Evolutionary conservation across 768 basidiomycete species (phyloP).

Genomic region (Mycena belliarum): DNA sequence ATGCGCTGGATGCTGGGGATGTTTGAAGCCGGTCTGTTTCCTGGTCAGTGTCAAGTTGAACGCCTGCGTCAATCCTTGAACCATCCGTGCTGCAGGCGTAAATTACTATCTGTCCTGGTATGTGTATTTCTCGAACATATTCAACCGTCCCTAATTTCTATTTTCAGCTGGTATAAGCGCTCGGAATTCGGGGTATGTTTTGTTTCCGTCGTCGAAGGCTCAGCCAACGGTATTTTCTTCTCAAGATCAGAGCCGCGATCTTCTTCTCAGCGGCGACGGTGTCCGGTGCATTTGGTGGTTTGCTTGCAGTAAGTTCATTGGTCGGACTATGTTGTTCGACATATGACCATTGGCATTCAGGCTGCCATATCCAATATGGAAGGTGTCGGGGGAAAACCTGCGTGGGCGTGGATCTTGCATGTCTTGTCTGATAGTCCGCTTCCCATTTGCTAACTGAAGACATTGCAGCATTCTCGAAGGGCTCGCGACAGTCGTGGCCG

Average conservation of each 20-base stretch:
- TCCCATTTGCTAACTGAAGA: background rate
- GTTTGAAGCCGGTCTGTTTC: constrained; percentile 72
- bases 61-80: constrained; percentile 68
- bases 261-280: constrained; percentile 82
- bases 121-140: constrained; percentile 19
- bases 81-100: constrained; percentile 63
- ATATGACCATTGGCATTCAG: constrained; percentile 27
- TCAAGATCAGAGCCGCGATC: constrained; percentile 47
- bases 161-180: constrained; percentile 54
- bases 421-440: constrained; percentile 10
- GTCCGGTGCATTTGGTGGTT: constrained; percentile 80
- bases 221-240: too few relatives aligned
- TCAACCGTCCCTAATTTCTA: background rate
- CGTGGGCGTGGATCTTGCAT: constrained; percentile 73
- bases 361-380: constrained; percentile 72
- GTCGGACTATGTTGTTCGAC: background rate
- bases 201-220: too few relatives aligned
- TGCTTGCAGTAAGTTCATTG: constrained; percentile 57
- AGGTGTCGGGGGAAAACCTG: constrained; percentile 67
- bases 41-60: constrained; percentile 40
- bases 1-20: constrained; percentile 73
- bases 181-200: constrained; percentile 76
- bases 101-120: constrained; percentile 76
- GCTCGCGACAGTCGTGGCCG: constrained; percentile 66
- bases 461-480: constrained; percentile 50